Evolutionary conservation across 2,329 filamentous ascomycete species (phyloP).

Genomic region (Trichophyton equinum): DNA sequence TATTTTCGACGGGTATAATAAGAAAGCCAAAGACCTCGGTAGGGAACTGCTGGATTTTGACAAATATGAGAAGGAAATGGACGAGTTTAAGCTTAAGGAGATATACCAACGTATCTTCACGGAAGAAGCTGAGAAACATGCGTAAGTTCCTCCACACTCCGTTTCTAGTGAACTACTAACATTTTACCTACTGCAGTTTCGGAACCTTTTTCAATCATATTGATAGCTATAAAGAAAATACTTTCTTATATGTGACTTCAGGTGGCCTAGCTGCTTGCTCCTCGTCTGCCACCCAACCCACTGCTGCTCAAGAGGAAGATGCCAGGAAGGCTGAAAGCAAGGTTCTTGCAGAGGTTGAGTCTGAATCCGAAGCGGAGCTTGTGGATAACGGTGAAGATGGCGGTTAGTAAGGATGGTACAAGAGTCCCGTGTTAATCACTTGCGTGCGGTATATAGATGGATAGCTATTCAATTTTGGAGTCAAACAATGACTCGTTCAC

Average conservation of each 20-base stretch:
- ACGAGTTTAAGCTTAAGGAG: constrained; percentile 78
- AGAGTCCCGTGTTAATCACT: too few relatives aligned
- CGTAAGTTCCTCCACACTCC: constrained; percentile 45
- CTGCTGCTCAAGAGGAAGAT: constrained; percentile 7
- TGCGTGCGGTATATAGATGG: too few relatives aligned
- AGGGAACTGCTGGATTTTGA: constrained; percentile 64
- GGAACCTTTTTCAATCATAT: constrained; percentile 68
- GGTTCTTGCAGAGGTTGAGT: constrained; percentile 20
- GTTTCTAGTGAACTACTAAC: neutral
- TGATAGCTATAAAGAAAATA: constrained; percentile 58
- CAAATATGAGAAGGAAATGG: constrained; percentile 64
- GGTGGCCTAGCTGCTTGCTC: constrained; percentile 49
- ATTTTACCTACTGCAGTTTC: constrained; percentile 41
- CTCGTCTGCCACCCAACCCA: constrained; percentile 6
- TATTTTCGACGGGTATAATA: constrained; percentile 83
- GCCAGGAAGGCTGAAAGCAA: constrained; percentile 20
- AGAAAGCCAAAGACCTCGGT: constrained; percentile 51
- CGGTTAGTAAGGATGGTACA: constrained; percentile 7
- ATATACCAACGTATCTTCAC: constrained; percentile 89
- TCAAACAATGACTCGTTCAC: too few relatives aligned
- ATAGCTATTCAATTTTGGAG: too few relatives aligned
- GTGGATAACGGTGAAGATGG: constrained; percentile 15
- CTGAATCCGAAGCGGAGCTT: constrained; percentile 16
- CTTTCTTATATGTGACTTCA: constrained; percentile 63
- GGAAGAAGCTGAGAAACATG: constrained; percentile 74